Conservation (phyloP, 345 rosid genomes). For the Acer campestre region DNA sequence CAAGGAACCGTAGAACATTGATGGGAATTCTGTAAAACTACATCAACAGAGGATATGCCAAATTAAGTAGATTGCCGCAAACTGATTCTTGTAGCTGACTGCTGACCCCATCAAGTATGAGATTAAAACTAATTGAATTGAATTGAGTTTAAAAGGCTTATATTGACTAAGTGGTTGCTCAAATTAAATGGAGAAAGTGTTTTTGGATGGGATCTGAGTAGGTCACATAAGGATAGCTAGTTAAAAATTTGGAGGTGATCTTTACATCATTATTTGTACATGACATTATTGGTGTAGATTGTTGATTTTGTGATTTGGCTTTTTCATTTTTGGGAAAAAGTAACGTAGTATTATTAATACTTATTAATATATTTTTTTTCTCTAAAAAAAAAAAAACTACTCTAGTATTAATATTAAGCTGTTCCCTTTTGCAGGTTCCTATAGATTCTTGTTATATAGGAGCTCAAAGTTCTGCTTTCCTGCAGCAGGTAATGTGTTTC, state of each 20-base stretch:
- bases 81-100: not conserved
- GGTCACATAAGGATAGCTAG: not conserved
- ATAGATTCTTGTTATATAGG: conserved; percentile 91
- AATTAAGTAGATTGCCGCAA: not conserved
- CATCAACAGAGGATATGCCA: not conserved
- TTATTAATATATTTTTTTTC: no score
- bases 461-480: conserved; percentile 80
- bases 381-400: no score
- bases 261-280: not conserved
- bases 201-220: not conserved
- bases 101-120: not conserved
- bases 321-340: not conserved
- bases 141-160: not conserved
- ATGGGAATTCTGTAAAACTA: not conserved
- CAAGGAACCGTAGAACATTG: not conserved
- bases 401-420: not conserved
- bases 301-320: not conserved
- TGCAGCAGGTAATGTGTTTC: conserved; percentile 72
- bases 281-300: not conserved
- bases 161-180: not conserved
- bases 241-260: not conserved
- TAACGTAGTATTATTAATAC: not conserved
- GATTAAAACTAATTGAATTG: not conserved
- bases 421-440: conserved; percentile 64
- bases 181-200: not conserved